phyloP scores from a whole-genome alignment of 768 basidiomycete species.

The Hypsizygus marmoreus region DNA sequence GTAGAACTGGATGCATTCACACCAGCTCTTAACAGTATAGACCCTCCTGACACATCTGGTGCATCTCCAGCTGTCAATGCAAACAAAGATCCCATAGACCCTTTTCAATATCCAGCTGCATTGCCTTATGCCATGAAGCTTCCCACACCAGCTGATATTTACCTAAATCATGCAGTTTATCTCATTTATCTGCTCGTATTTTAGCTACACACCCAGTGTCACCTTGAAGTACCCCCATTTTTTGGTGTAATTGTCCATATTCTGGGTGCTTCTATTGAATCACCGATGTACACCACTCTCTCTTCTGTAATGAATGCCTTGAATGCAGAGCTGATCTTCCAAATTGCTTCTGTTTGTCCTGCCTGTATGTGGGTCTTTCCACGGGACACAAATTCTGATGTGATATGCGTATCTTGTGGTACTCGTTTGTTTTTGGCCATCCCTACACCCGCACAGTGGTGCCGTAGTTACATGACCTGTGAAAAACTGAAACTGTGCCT shows the following conservation, averaged over 20 bases:
- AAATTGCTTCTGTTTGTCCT: slow-evolving; percentile 22
- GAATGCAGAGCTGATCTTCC: slow-evolving; percentile 16
- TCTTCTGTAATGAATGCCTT: slow-evolving; percentile 17
- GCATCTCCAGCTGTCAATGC: too few relatives aligned
- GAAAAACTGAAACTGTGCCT: slow-evolving; percentile 5
- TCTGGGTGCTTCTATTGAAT: slow-evolving; percentile 4
- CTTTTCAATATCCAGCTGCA: not conserved
- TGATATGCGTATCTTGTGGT: slow-evolving; percentile 7
- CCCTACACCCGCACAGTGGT: too few relatives aligned
- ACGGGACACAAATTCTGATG: not conserved
- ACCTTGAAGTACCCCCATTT: slow-evolving; percentile 19
- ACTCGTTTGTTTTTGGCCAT: too few relatives aligned
- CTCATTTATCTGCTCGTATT: slow-evolving; percentile 23
- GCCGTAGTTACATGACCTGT: too few relatives aligned
- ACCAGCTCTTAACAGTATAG: too few relatives aligned
- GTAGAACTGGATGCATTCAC: too few relatives aligned
- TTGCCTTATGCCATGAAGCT: not conserved
- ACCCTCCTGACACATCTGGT: too few relatives aligned
- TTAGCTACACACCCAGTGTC: slow-evolving; percentile 29
- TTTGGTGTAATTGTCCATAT: slow-evolving; percentile 15
- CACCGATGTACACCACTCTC: slow-evolving; percentile 21
- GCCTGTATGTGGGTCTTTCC: slow-evolving; percentile 23
- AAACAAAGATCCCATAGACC: not conserved
- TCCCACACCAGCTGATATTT: slow-evolving; percentile 6
- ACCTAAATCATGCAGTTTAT: slow-evolving; percentile 18